These are phyloP conservation scores for Lycium barbarum DNA, from an alignment of 257 asterid genomes.

Conservation along the genomic window DNA sequence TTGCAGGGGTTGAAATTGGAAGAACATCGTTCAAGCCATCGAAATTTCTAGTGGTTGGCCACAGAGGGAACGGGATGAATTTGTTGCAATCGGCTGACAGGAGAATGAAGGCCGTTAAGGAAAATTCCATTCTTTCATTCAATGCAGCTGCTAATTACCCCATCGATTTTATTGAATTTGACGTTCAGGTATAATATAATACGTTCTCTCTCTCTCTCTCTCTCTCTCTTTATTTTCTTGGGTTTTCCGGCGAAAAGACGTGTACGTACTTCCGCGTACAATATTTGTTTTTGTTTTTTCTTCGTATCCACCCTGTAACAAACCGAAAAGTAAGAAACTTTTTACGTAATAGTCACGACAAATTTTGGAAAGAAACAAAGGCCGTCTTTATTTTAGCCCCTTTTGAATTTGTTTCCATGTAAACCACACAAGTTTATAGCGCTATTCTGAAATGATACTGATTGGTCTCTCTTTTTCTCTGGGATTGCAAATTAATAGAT, in stretches of 20 bases:
- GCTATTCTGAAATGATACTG: conserved; percentile 43
- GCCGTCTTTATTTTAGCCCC: background rate
- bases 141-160: conserved; percentile 74
- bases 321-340: background rate
- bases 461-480: conserved; percentile 35
- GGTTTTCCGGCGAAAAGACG: background rate
- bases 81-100: conserved; percentile 79
- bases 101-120: conserved; percentile 79
- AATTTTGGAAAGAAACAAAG: background rate
- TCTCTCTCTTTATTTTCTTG: background rate
- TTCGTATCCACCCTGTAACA: background rate
- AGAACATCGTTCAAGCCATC: conserved; percentile 56
- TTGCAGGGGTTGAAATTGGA: conserved; percentile 54
- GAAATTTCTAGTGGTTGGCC: conserved; percentile 85
- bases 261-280: background rate
- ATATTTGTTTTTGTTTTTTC: background rate
- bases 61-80: conserved; percentile 96
- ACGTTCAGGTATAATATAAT: conserved; percentile 75
- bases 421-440: background rate
- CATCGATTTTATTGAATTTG: conserved; percentile 88
- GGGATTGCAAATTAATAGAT: conserved; percentile 38
- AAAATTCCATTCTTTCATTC: conserved; percentile 84
- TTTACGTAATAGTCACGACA: background rate
- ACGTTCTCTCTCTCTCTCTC: background rate
- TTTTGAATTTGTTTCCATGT: background rate